These are phyloP conservation scores for Cystobasidium tubakii DNA, from an alignment of 768 basidiomycete genomes.

Conservation along the genomic window DNA sequence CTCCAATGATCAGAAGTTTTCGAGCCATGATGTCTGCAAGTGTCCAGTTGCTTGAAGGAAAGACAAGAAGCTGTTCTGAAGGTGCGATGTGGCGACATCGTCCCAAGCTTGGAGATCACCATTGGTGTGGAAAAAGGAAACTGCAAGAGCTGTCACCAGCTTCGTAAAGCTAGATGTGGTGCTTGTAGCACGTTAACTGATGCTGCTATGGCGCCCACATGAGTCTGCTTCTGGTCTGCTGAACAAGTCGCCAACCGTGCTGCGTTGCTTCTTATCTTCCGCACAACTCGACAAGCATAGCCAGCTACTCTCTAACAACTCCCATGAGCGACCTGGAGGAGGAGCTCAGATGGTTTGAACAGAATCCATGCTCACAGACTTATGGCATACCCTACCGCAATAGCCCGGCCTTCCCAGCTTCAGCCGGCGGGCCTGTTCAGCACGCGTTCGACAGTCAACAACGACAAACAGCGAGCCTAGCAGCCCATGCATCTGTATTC, in stretches of 20 bases:
- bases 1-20: constrained; percentile 35
- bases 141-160: too few species aligned
- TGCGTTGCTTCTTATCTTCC: neutral
- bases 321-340: constrained; percentile 3
- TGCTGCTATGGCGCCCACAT: too few species aligned
- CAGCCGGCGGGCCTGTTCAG: neutral
- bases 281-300: neutral
- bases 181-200: too few species aligned
- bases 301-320: neutral
- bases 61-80: neutral
- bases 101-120: too few species aligned
- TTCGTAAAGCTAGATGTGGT: too few species aligned
- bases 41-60: neutral
- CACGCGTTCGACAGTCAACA: neutral
- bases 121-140: too few species aligned
- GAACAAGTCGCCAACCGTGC: too few species aligned
- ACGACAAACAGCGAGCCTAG: neutral
- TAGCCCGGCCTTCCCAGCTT: neutral
- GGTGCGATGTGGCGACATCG: neutral
- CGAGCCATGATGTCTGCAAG: neutral
- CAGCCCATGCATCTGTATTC: neutral
- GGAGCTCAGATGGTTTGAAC: neutral
- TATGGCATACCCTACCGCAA: neutral
- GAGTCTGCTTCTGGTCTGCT: too few species aligned
- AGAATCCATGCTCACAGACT: neutral